Base-by-base conservation (phyloP, 2,329 filamentous ascomycete genomes). In the Zopfia rhizophila region DNA sequence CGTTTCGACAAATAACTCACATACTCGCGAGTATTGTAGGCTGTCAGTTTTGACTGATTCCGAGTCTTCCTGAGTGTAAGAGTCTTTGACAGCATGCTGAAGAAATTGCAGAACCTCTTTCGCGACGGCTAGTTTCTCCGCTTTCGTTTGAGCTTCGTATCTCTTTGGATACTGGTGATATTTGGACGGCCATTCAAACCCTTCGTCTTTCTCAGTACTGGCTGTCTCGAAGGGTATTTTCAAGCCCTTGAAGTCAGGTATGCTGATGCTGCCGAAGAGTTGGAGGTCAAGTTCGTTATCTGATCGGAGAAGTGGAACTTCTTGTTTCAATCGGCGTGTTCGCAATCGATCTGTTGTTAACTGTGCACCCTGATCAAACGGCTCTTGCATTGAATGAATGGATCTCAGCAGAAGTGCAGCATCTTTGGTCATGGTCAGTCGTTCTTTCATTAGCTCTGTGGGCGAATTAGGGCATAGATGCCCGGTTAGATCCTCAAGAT, bases 221-320 rank as follows among this genome's bases (percentile, higher is more conserved):
- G 73, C 42, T 2, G 56, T 47, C 43, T 76, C 72, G 7, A 72
- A 52, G 3, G 68, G 58, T 10, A 76, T 53, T 6, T 55, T 58
- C 5, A 73, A 23, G 4, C 68, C 56, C 4, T 42, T 59, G 3
- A 69, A 61, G 12, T 68, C 56, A 1, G 64, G 63, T 23, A 52
- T 39, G 6, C 53, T 39, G 7, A 36, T 44, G 19, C 43, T 61
- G 12, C 61, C 63, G 46, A 81, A 75, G 3, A 48, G 48, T n/a
- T 63, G 49, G 39, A 79, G 51, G 53, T 81, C 78, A 17, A 73
- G 54, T 24, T 78, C 73, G 48, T 75, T 65, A 51, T 81, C 77
- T 3, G 66, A 70, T 3, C n/a, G 41, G 5, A 82, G 63, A 0
- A 82, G 38, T 3, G 81, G 79, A 24, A 73, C 44, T 39, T 82